Evolutionary conservation across 495 filamentous ascomycete species (phyloP).

Genomic region (Neurospora discreta): DNA sequence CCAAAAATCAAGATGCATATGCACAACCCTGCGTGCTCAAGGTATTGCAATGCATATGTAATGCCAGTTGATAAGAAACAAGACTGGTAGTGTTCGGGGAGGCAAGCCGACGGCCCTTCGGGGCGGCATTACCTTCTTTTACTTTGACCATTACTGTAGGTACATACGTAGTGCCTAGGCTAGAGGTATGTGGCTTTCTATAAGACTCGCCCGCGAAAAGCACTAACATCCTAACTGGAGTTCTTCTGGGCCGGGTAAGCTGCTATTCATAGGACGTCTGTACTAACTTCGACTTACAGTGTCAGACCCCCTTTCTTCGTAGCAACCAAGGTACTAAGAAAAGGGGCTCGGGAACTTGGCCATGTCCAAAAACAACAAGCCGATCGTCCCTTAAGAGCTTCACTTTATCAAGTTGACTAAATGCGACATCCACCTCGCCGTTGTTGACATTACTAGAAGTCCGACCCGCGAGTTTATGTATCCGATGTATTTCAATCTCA

Average conservation of each 20-base stretch:
- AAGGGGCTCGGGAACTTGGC: not conserved
- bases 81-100: no score
- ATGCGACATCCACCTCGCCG: not conserved
- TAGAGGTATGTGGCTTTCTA: no score
- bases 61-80: not conserved
- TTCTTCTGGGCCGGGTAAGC: no score
- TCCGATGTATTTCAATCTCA: not conserved
- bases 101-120: no score
- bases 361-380: not conserved
- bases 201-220: no score
- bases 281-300: not conserved
- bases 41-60: not conserved
- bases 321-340: no score
- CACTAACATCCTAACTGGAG: no score
- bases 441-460: not conserved
- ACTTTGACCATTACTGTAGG: no score
- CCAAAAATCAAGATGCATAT: not conserved
- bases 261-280: not conserved
- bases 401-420: not conserved
- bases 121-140: no score
- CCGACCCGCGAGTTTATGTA: not conserved
- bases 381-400: not conserved
- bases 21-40: not conserved
- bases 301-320: not conserved
- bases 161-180: no score